Base-by-base conservation (phyloP, 352 stramenopile species). In the Albugo candida region DNA sequence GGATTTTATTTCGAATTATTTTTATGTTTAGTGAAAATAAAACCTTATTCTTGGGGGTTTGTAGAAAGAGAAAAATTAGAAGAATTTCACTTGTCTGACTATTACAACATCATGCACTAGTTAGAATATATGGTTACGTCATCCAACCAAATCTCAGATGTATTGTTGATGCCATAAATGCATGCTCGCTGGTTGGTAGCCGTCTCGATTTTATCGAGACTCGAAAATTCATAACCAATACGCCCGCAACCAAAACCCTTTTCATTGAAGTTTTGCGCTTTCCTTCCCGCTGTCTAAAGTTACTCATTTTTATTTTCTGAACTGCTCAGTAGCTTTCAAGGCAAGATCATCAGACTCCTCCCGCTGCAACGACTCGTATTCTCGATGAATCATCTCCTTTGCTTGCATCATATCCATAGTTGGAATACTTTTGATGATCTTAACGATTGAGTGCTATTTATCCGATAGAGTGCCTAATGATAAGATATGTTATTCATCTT, bases 381-480 rank as follows among this genome's bases (percentile, higher is more conserved):
- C 55, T 3, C 52, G 18, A 0, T 41, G 36, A 34, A 62, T 41
- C 51, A 56, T 58, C 20, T 59, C 37, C 21, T 62, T 59, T 11
- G 47, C 55, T 11, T 55, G 38, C 0, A 62, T 17, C 16, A 59
- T 45, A 13, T 35, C 48, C 4, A 52, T 49, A 8, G 17, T 45
- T 1, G 17, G 34, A 11, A 55, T 37, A 0, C 38, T 40, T 24
- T 62, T 45, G 13, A 53, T 53, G 14, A 55, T 58, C 13, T 54
- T 58, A 0, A 61, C 39, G 48, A 62, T 62, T 2, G 21, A 41
- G 12, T 59, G 47, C 16, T 56, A 59, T 16, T 61, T 47, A n/a
- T 34, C n/a, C 4, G 54, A 37, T 5, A 61, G 38, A 17, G 49
- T 61, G 13, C 43, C 36, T 0, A 56, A 42, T 31, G 8, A 8